phyloP scores from a whole-genome alignment of 176 grass and related monocot genomes.

The Tillandsia leiboldiana region DNA sequence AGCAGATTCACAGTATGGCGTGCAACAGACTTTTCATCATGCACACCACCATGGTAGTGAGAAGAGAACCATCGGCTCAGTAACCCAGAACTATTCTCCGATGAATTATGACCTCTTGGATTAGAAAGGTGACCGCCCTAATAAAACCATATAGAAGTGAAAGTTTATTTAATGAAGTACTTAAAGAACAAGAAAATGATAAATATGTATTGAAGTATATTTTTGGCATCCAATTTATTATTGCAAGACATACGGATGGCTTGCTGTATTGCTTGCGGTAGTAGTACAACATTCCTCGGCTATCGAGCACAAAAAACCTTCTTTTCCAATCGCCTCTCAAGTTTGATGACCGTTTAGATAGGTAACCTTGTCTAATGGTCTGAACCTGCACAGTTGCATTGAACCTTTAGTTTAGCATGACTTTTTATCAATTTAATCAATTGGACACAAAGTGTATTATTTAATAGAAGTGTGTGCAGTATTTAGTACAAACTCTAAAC shows the following conservation, averaged over 20 bases:
- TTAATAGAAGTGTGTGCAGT: no score
- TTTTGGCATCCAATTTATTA: background rate
- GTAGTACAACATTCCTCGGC: conserved; percentile 93
- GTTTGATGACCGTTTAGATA: conserved; percentile 96
- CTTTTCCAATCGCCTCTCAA: conserved; percentile 99
- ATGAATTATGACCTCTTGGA: conserved; percentile 52
- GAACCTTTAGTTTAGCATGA: background rate
- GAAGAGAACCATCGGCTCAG: conserved; percentile 98
- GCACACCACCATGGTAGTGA: conserved; percentile 88
- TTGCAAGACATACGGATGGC: conserved; percentile 60
- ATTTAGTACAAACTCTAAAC: no score
- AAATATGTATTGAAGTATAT: background rate
- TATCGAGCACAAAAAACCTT: conserved; percentile 98
- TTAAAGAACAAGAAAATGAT: background rate
- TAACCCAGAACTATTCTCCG: conserved; percentile 82
- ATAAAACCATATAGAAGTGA: conserved; percentile 2
- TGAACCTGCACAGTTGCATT: conserved; percentile 58
- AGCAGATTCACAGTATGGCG: conserved; percentile 94
- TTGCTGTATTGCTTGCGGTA: conserved; percentile 84
- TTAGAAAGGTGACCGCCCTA: conserved; percentile 63
- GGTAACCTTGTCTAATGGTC: conserved; percentile 97
- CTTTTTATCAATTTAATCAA: background rate
- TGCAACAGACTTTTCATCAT: conserved; percentile 95
- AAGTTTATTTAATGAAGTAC: background rate
- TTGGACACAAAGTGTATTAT: background rate